These are phyloP conservation scores for Phytopythium litorale DNA, from an alignment of 352 stramenopile genomes.

Conservation along the genomic window DNA sequence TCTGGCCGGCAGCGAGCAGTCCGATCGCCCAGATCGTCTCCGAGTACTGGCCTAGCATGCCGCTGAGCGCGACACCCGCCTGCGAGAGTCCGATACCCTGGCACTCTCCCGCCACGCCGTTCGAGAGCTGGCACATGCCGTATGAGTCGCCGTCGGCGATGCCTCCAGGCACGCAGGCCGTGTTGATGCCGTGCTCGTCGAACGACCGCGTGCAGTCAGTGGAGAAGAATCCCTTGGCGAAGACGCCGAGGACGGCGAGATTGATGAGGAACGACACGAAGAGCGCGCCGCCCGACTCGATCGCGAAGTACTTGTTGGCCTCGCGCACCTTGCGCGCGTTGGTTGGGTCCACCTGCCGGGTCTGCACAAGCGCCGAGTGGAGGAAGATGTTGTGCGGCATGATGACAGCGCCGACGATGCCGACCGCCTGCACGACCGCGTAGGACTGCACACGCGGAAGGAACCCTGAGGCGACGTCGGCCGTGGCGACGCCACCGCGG, in stretches of 20 bases:
- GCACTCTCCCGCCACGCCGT: slow-evolving; percentile 61
- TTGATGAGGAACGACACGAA: slow-evolving; percentile 96
- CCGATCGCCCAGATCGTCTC: slow-evolving; percentile 93
- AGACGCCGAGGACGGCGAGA: slow-evolving; percentile 89
- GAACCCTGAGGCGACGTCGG: slow-evolving; percentile 80
- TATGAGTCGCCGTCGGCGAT: slow-evolving; percentile 42
- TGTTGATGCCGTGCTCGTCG: slow-evolving; percentile 48
- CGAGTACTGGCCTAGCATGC: slow-evolving; percentile 77
- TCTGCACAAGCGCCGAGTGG: slow-evolving; percentile 90
- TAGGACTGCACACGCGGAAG: slow-evolving; percentile 67
- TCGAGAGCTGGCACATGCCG: slow-evolving; percentile 52
- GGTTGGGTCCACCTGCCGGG: slow-evolving; percentile 43
- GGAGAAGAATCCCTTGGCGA: slow-evolving; percentile 92
- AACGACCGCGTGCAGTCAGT: slow-evolving; percentile 60
- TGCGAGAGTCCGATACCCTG: slow-evolving; percentile 88
- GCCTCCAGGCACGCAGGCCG: slow-evolving; percentile 60
- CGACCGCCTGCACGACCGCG: slow-evolving; percentile 83
- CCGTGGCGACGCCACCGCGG: slow-evolving; percentile 61
- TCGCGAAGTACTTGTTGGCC: slow-evolving; percentile 93
- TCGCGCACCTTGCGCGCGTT: slow-evolving; percentile 67
- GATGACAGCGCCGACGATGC: slow-evolving; percentile 93
- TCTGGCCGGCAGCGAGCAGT: slow-evolving; percentile 93
- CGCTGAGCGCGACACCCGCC: slow-evolving; percentile 72
- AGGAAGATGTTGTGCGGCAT: slow-evolving; percentile 97
- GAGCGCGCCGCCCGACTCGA: slow-evolving; percentile 90